Conservation (phyloP, 2,329 filamentous ascomycete species). For the Fusarium chaquense region DNA sequence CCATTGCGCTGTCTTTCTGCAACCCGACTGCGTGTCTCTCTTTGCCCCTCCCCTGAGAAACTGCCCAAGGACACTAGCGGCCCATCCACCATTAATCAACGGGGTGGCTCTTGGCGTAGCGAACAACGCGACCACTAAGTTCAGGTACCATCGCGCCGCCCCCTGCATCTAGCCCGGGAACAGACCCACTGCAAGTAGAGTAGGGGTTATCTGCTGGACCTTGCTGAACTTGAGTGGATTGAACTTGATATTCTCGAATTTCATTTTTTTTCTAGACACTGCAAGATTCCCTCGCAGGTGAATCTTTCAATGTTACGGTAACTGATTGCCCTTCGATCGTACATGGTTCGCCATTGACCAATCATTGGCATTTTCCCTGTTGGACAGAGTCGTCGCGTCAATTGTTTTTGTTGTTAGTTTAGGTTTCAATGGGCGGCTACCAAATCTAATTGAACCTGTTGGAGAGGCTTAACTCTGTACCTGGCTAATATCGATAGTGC, state of each 20-base stretch:
- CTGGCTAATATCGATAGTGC: conserved; percentile 27
- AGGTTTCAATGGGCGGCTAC: conserved; percentile 22
- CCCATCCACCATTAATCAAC: conserved; percentile 37
- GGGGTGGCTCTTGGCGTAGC: conserved; percentile 35
- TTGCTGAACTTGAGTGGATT: conserved; percentile 16
- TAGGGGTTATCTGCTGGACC: conserved; percentile 13
- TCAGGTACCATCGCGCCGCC: conserved; percentile 36
- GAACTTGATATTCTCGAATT: conserved; percentile 13
- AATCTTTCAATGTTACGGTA: conserved; percentile 1
- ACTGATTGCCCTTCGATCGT: not conserved
- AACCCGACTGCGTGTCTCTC: not conserved
- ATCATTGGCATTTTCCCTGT: conserved; percentile 2
- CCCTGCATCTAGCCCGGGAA: conserved; percentile 17
- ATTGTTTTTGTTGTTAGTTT: conserved; percentile 7
- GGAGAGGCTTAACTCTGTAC: conserved; percentile 23
- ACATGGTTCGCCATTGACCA: not conserved
- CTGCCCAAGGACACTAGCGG: conserved; percentile 7
- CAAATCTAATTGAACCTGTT: not conserved
- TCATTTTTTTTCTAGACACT: conserved; percentile 4
- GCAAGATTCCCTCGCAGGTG: not conserved
- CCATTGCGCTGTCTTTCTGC: conserved; percentile 7
- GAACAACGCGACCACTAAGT: conserved; percentile 36
- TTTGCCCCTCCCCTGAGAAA: conserved; percentile 31
- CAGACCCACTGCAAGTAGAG: conserved; percentile 15
- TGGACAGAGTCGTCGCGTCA: not conserved